Evolutionary conservation across 768 basidiomycete species (phyloP).

Genomic region (Boletus reticulatus): DNA sequence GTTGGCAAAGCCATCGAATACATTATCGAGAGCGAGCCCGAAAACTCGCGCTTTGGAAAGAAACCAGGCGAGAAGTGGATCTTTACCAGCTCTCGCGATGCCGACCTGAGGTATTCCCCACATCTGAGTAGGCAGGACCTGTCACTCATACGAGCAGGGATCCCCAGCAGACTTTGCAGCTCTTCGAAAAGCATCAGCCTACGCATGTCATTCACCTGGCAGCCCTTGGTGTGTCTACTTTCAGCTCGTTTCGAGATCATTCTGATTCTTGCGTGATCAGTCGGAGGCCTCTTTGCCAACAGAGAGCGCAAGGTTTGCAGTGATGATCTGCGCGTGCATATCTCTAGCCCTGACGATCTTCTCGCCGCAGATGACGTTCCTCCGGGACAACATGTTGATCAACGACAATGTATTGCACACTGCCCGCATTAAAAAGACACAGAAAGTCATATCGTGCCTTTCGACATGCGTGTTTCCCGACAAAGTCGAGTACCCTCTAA

Average conservation of each 20-base stretch:
- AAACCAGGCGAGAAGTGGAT: conserved; percentile 80
- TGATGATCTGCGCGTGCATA: background rate
- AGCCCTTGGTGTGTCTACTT: conserved; percentile 66
- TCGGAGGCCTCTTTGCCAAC: conserved; percentile 94
- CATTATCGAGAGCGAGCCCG: conserved; percentile 74
- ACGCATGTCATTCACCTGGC: conserved; percentile 97
- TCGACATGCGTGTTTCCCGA: conserved; percentile 98
- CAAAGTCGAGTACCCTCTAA: conserved; percentile 89
- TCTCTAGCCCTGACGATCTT: background rate
- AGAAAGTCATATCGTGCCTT: conserved; percentile 91
- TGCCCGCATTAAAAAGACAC: conserved; percentile 58
- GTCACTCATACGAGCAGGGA: conserved; percentile 46
- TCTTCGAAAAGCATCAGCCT: conserved; percentile 91
- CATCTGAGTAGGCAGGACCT: background rate
- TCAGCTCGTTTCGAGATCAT: background rate
- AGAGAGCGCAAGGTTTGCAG: conserved; percentile 82
- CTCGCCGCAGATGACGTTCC: conserved; percentile 69
- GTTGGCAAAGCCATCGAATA: conserved; percentile 84
- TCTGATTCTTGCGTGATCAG: conserved; percentile 37
- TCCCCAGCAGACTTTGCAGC: conserved; percentile 58
- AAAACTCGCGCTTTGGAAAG: conserved; percentile 78
- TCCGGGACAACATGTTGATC: conserved; percentile 92
- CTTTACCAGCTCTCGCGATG: conserved; percentile 76
- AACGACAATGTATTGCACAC: conserved; percentile 91
- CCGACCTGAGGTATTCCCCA: conserved; percentile 73